Percentiles rank a stretch among this genome's conserved stretches.
These are phyloP conservation scores for Prunus yedoensis DNA, from an alignment of 331 rosid species.

Conservation along the genomic window DNA sequence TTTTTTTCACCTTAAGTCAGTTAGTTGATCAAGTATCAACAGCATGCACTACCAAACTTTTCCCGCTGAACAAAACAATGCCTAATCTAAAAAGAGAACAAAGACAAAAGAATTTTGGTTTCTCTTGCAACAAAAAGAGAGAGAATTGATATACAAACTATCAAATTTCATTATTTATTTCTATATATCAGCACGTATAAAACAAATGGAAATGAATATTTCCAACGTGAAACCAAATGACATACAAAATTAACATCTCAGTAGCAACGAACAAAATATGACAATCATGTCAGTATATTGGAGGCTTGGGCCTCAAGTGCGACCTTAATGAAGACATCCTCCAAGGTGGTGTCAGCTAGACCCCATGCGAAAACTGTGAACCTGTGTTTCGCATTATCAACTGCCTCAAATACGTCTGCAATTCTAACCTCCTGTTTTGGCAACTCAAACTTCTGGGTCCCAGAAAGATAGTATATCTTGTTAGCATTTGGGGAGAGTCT, in stretches of 20 bases:
- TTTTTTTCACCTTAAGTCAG: background rate
- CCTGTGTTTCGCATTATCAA: slow-evolving; percentile 60
- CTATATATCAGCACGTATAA: background rate
- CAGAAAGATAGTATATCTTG: slow-evolving; percentile 66
- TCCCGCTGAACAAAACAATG: background rate
- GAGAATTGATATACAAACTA: background rate
- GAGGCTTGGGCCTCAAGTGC: slow-evolving; percentile 58
- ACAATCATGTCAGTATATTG: slow-evolving; percentile 37
- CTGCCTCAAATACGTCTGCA: slow-evolving; percentile 68
- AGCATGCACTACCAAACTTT: background rate
- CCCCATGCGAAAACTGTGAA: slow-evolving; percentile 93
- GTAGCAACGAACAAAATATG: background rate
- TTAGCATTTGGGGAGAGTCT: slow-evolving; percentile 59
- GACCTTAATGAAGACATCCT: slow-evolving; percentile 91
- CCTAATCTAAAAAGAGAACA: background rate
- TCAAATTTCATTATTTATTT: background rate
- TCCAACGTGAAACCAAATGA: background rate
- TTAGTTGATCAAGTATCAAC: background rate
- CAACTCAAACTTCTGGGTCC: slow-evolving; percentile 90
- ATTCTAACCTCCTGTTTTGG: slow-evolving; percentile 76
- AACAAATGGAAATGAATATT: background rate
- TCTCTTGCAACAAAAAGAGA: background rate
- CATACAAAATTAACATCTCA: too few relatives aligned
- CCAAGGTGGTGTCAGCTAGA: slow-evolving; percentile 79
- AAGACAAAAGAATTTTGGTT: background rate